A percentile compares a stretch with the other conserved stretches of the same genome.
Evolutionary conservation across 345 rosid genomes (phyloP).

Genomic region (Balakata baccata): DNA sequence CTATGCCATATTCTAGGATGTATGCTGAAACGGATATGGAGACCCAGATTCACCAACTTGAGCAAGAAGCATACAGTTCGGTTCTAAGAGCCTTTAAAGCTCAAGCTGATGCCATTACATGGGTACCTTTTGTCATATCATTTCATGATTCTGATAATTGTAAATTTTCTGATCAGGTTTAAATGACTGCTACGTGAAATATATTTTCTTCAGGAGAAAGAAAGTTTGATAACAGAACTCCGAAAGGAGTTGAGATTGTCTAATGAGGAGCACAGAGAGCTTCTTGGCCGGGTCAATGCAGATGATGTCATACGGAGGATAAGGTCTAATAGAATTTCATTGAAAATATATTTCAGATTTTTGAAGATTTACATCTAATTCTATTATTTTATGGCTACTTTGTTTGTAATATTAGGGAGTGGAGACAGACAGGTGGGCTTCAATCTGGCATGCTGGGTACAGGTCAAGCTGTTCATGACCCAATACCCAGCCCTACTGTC

Average conservation of each 20-base stretch:
- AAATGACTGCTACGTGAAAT: slow-evolving; percentile 34
- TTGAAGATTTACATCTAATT: slow-evolving; percentile 8
- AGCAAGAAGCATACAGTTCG: slow-evolving; percentile 79
- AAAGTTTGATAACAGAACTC: slow-evolving; percentile 76
- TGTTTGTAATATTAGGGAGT: slow-evolving; percentile 53
- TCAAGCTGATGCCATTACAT: slow-evolving; percentile 90
- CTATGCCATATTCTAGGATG: slow-evolving; percentile 62
- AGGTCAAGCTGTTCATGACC: slow-evolving; percentile 57
- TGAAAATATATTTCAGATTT: slow-evolving; percentile 10
- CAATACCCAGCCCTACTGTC: slow-evolving; percentile 68
- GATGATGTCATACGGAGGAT: slow-evolving; percentile 69
- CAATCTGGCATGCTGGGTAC: slow-evolving; percentile 52
- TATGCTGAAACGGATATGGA: slow-evolving; percentile 80
- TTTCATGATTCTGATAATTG: slow-evolving; percentile 20
- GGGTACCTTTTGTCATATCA: slow-evolving; percentile 46
- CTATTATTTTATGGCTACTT: slow-evolving; percentile 1
- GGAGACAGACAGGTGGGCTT: slow-evolving; percentile 74
- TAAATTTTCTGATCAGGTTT: slow-evolving; percentile 32
- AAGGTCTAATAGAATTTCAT: slow-evolving; percentile 41
- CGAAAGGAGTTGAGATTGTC: slow-evolving; percentile 80
- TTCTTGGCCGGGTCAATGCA: slow-evolving; percentile 63
- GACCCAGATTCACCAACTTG: slow-evolving; percentile 79
- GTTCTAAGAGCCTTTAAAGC: slow-evolving; percentile 90
- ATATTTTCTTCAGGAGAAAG: slow-evolving; percentile 69
- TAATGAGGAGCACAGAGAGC: slow-evolving; percentile 87